Evolutionary conservation across 116 monocot genomes (phyloP).

Genomic region (Trichopus zeylanicus): DNA sequence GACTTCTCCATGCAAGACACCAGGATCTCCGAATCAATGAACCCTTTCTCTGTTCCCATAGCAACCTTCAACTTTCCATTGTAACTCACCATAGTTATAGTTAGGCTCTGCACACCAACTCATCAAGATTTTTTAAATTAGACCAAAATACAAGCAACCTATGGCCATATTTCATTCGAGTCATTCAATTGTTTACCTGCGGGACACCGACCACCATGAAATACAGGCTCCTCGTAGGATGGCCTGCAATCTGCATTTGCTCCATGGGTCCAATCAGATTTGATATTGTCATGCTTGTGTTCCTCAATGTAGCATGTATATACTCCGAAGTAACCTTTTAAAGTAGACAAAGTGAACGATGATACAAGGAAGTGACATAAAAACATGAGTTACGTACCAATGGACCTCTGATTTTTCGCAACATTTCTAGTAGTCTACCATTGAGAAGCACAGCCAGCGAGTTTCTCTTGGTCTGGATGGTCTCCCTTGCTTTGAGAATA

Average conservation of each 20-base stretch:
- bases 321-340: slow-evolving; percentile 37
- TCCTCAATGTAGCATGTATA: slow-evolving; percentile 35
- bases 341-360: not conserved
- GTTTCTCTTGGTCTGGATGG: slow-evolving; percentile 42
- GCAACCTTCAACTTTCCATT: slow-evolving; percentile 64
- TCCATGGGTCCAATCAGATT: slow-evolving; percentile 53
- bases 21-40: slow-evolving; percentile 46
- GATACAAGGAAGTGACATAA: not conserved
- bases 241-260: slow-evolving; percentile 36
- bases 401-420: slow-evolving; percentile 48
- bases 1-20: slow-evolving; percentile 46
- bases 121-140: too few relatives aligned
- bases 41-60: slow-evolving; percentile 56
- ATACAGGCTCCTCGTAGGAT: slow-evolving; percentile 31
- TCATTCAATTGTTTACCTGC: slow-evolving; percentile 22
- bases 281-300: slow-evolving; percentile 55
- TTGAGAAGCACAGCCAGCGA: slow-evolving; percentile 55
- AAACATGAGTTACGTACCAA: slow-evolving; percentile 27
- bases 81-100: slow-evolving; percentile 47
- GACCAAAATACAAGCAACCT: too few relatives aligned
- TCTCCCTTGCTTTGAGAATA: slow-evolving; percentile 26
- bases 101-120: slow-evolving; percentile 32
- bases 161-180: not conserved
- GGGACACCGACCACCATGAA: slow-evolving; percentile 62
- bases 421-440: slow-evolving; percentile 30